Conservation (phyloP, 2,329 filamentous ascomycete genomes). For the Claviceps quebecensis region DNA sequence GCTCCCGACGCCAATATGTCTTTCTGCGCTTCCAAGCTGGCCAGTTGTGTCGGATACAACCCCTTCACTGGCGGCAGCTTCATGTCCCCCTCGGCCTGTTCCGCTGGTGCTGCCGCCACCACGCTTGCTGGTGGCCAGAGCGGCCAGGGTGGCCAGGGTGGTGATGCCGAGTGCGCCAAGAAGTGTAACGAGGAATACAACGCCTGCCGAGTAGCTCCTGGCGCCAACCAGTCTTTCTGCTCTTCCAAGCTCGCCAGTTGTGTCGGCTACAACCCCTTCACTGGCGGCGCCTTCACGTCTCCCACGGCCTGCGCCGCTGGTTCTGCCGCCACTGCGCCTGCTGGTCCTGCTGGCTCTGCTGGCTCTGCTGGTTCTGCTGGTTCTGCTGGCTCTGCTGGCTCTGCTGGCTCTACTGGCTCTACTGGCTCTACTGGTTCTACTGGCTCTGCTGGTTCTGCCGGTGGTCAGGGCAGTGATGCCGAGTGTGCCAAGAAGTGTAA, state of each 20-base stretch:
- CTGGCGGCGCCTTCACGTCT: constrained; percentile 3
- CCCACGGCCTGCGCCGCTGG: constrained; percentile 9
- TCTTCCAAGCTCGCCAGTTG: constrained; percentile 13
- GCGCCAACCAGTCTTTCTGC: constrained; percentile 13
- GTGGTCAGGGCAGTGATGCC: constrained; percentile 10
- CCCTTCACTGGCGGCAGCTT: constrained; percentile 10
- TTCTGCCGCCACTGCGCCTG: constrained; percentile 7
- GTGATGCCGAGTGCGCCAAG: too few relatives aligned
- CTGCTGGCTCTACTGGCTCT: constrained; percentile 2
- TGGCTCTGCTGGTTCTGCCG: constrained; percentile 4
- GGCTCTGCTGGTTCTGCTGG: too few relatives aligned
- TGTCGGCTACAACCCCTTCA: constrained; percentile 14
- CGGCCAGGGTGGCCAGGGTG: too few relatives aligned
- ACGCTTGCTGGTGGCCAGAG: too few relatives aligned
- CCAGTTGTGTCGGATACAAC: constrained; percentile 14
- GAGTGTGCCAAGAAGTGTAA: constrained; percentile 8
- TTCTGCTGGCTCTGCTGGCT: not conserved
- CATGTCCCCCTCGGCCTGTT: constrained; percentile 10
- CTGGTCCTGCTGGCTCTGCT: too few relatives aligned
- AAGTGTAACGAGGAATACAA: constrained; percentile 9
- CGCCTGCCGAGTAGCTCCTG: constrained; percentile 9
- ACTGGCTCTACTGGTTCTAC: constrained; percentile 1
- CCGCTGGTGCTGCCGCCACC: too few relatives aligned
- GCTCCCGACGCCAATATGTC: constrained; percentile 12
- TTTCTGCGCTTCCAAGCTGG: constrained; percentile 12